Evolutionary conservation across 371 early-diverging fungal genomes (phyloP), one percentile per base, ranked within the genome.

Genomic region (Coemansia sp.): DNA sequence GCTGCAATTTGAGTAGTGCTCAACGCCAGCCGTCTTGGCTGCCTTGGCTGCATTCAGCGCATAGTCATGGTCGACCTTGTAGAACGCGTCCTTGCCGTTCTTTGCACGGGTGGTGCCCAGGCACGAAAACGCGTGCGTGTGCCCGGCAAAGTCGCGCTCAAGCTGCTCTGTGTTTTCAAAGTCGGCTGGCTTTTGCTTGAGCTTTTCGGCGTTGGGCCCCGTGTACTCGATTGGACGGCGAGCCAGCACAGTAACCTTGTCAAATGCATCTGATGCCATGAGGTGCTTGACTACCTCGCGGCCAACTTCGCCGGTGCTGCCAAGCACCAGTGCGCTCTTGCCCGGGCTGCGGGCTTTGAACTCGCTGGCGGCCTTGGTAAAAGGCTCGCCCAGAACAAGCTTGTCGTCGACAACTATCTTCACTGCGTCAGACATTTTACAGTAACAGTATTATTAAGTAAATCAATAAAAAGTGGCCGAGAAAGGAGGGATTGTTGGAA

Each of bases 51-150:
- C 78, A 37, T 86, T 82, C 6, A 90, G 59, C 3, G 87, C 87
- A 53, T 90, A 91, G 31, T 83, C 85, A 61, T 90, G 91, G 64
- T 92, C 93, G 60, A 92, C 88, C 67, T 84, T 85, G 59, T 75
- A 68, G 65, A 91, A 92, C 5, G 78, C 82, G 16, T 86, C 88
- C 13, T 82, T 82, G 21, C 91, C 93, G 59, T 89, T 86, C 59
- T 79, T 84, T 7, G 82, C 83, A 1, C 86, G 83, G 0, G 91
- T 90, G 4, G 90, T 89, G 22, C 85, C 90, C n/a, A 91, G 77
- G 54, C 86, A 82, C 63, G 86, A 86, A 66, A 84, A 89, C 27
- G 86, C 87, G 61, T 84, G 82, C 65, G 85, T 82, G 58, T 76
- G 66, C 11, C 81, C 77, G 24, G 80, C 72, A 61, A 88, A 79